Base-by-base conservation (phyloP, 2,329 filamentous ascomycete genomes). In the Sarocladiaceae sp. region DNA sequence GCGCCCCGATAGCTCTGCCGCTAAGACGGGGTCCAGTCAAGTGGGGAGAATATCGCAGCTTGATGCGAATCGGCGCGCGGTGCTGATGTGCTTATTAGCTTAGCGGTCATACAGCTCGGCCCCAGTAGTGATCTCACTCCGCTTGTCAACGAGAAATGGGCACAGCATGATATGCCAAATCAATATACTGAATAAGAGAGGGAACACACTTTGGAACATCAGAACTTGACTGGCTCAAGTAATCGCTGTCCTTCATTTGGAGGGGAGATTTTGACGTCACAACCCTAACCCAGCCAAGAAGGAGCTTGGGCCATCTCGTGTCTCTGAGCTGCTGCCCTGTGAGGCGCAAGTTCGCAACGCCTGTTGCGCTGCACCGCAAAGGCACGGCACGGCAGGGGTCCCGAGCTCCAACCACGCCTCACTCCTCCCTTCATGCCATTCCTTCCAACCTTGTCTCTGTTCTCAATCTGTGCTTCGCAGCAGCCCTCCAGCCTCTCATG, bases 291-390 rank as follows among this genome's bases (percentile, higher is more conserved):
- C 40, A 13, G 20, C 3, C 12, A 6, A 33, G 10, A 31, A 33
- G 44, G 44, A 48, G 44, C 44, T 48, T 48, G 44, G 44, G 44
- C 44, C 44, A 48, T 28, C 26, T 33, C 18, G 10, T 7, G 28
- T 17, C 44, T 28, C 17, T 46, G 22, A 10, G 29, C 29, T 8
- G n/a, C n/a, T n/a, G n/a, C n/a, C n/a, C n/a, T n/a, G n/a, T n/a
- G n/a, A n/a, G n/a, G n/a, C n/a, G n/a, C n/a, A n/a, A n/a, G n/a
- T n/a, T n/a, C n/a, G n/a, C n/a, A n/a, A n/a, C n/a, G n/a, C n/a
- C n/a, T n/a, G n/a, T n/a, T n/a, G n/a, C n/a, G n/a, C n/a, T n/a
- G n/a, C n/a, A n/a, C n/a, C n/a, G n/a, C n/a, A n/a, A n/a, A n/a
- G n/a, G 13, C 15, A 23, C 5, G 20, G 37, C 37, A 23, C 18